phyloP scores from a whole-genome alignment of 495 filamentous ascomycete genomes.

The Stereocaulon alpinum region DNA sequence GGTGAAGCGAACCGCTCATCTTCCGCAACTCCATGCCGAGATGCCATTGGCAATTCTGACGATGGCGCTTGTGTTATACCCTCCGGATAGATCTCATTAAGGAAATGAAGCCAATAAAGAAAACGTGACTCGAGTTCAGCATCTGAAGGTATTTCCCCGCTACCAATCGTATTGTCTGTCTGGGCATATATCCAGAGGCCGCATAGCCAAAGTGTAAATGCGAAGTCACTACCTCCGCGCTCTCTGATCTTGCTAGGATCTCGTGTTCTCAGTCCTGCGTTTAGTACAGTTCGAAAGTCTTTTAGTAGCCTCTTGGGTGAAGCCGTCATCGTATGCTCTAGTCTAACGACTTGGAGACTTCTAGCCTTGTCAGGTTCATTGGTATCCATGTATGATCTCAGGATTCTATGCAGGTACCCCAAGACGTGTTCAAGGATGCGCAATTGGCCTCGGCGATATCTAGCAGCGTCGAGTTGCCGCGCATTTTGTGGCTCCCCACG shows the following conservation, averaged over 20 bases:
- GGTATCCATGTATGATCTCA: slow-evolving; percentile 10
- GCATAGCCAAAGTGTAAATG: slow-evolving; percentile 22
- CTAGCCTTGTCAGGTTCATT: not conserved
- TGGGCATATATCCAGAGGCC: slow-evolving; percentile 10
- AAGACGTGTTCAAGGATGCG: slow-evolving; percentile 14
- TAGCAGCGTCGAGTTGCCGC: slow-evolving; percentile 19
- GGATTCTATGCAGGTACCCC: not conserved
- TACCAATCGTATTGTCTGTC: not conserved
- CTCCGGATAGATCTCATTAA: not conserved
- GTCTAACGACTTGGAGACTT: slow-evolving; percentile 11
- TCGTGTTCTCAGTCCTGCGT: slow-evolving; percentile 20
- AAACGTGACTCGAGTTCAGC: not conserved
- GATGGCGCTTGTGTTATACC: not conserved
- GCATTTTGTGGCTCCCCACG: slow-evolving; percentile 13
- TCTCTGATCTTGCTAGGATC: slow-evolving; percentile 17
- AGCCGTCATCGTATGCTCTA: slow-evolving; percentile 17
- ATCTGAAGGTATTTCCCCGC: not conserved
- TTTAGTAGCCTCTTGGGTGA: slow-evolving; percentile 10
- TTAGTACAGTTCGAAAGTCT: slow-evolving; percentile 19
- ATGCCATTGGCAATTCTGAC: not conserved
- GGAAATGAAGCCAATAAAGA: slow-evolving; percentile 10
- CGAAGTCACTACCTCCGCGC: slow-evolving; percentile 17
- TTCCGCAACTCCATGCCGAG: not conserved
- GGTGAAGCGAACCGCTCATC: slow-evolving; percentile 7
- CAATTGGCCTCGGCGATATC: slow-evolving; percentile 20